phyloP scores from a whole-genome alignment of 2,329 filamentous ascomycete genomes.

The Cytospora leucostoma region DNA sequence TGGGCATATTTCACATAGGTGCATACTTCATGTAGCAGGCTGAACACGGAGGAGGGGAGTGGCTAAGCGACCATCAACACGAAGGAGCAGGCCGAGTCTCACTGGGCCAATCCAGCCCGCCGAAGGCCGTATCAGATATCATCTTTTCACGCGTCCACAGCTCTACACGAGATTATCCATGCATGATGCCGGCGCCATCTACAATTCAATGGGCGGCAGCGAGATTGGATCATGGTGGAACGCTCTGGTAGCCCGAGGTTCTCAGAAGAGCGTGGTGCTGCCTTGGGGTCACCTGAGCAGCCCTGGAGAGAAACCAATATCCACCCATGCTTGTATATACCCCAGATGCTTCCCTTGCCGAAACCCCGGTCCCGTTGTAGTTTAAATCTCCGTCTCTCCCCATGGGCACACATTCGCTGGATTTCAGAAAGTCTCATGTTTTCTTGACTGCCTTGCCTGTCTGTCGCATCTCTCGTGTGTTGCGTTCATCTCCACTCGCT shows the following conservation, averaged over 20 bases:
- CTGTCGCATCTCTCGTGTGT: slow-evolving; percentile 3
- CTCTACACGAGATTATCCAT: slow-evolving; percentile 18
- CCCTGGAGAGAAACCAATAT: too few species aligned
- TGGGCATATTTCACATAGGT: too few species aligned
- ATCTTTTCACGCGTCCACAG: neutral
- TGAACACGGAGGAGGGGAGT: slow-evolving; percentile 8
- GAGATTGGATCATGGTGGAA: too few species aligned
- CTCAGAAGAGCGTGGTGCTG: neutral
- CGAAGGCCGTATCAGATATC: slow-evolving; percentile 18
- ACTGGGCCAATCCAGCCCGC: slow-evolving; percentile 12
- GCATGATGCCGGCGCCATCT: slow-evolving; percentile 7
- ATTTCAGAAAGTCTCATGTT: neutral
- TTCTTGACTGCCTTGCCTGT: neutral
- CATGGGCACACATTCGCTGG: slow-evolving; percentile 7
- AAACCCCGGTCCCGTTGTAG: slow-evolving; percentile 4
- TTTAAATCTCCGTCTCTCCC: slow-evolving; percentile 14
- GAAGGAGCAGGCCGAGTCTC: neutral
- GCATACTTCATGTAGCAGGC: neutral
- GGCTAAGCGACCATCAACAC: neutral
- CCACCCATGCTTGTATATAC: neutral
- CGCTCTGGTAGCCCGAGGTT: too few species aligned
- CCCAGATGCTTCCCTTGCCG: slow-evolving; percentile 2
- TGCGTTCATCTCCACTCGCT: slow-evolving; percentile 21
- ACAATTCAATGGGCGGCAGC: neutral
- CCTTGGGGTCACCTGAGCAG: too few species aligned